phyloP scores from a whole-genome alignment of 176 grass and related monocot species.

The Poa pratensis region DNA sequence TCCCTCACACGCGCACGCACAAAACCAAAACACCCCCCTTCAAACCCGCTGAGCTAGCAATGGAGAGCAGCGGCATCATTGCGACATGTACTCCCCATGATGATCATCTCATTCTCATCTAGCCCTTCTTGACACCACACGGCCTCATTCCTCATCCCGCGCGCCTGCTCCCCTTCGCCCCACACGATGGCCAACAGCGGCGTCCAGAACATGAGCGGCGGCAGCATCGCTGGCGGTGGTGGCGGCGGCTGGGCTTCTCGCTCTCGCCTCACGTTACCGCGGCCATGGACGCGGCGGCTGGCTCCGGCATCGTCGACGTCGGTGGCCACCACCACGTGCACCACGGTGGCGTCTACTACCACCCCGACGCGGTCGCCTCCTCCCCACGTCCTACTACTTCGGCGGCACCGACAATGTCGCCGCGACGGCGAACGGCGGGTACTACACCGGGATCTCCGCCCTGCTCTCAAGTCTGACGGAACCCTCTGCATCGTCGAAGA shows the following conservation, averaged over 20 bases:
- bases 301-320: constrained; percentile 20
- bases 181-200: constrained; percentile 58
- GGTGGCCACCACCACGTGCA: constrained; percentile 35
- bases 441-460: constrained; percentile 73
- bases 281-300: constrained; percentile 50
- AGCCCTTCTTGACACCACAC: constrained; percentile 41
- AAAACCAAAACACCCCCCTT: constrained; percentile 50
- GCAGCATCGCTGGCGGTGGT: constrained; percentile 47
- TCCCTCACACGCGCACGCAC: constrained; percentile 22
- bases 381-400: constrained; percentile 49
- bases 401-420: constrained; percentile 10
- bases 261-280: constrained; percentile 66
- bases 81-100: constrained; percentile 78
- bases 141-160: constrained; percentile 1
- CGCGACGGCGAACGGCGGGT: constrained; percentile 21
- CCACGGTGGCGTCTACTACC: constrained; percentile 51
- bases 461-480: constrained; percentile 86
- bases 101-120: constrained; percentile 58
- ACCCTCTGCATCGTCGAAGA: constrained; percentile 84
- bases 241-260: constrained; percentile 80
- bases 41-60: constrained; percentile 50
- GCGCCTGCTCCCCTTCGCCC: neutral
- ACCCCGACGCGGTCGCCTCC: constrained; percentile 36
- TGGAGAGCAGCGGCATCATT: constrained; percentile 77
- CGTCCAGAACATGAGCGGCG: constrained; percentile 46